Percentiles rank a stretch among this genome's conserved stretches.
Evolutionary conservation across 2,329 filamentous ascomycete species (phyloP).

Genomic region (Colletotrichum tamarilloi): DNA sequence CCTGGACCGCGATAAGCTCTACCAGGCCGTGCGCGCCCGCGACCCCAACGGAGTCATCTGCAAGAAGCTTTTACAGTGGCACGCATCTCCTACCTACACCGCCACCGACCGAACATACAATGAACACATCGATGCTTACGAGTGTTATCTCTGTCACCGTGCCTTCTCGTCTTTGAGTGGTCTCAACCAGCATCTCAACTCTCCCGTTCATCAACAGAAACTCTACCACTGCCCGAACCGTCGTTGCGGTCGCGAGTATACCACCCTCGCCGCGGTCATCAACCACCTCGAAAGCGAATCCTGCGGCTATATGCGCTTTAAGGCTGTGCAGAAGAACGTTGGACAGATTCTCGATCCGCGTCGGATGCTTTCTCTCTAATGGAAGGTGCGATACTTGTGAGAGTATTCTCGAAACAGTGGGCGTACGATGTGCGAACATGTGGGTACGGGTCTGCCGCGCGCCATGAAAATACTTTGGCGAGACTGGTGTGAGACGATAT

Average conservation of each 20-base stretch:
- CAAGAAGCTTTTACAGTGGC: slow-evolving; percentile 61
- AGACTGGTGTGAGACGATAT: neutral
- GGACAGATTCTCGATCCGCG: neutral
- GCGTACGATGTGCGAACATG: neutral
- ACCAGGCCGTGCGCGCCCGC: slow-evolving; percentile 53
- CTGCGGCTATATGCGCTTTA: slow-evolving; percentile 52
- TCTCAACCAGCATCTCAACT: slow-evolving; percentile 66
- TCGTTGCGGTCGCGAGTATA: slow-evolving; percentile 50
- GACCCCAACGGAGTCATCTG: slow-evolving; percentile 63
- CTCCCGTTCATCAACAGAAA: slow-evolving; percentile 53
- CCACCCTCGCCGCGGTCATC: slow-evolving; percentile 50
- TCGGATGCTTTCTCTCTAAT: slow-evolving; percentile 11
- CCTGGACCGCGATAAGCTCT: slow-evolving; percentile 61
- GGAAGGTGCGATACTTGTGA: too few species aligned
- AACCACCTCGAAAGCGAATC: slow-evolving; percentile 58
- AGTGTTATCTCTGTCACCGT: slow-evolving; percentile 66
- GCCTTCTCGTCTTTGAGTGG: slow-evolving; percentile 47
- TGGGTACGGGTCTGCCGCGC: neutral
- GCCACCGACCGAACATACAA: slow-evolving; percentile 58
- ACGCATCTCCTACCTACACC: slow-evolving; percentile 46
- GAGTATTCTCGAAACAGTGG: neutral
- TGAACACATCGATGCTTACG: slow-evolving; percentile 48
- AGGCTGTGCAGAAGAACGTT: slow-evolving; percentile 44
- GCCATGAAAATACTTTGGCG: too few species aligned
- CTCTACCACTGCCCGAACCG: slow-evolving; percentile 54